A percentile compares a stretch with the other conserved stretches of the same genome.
phyloP scores from a whole-genome alignment of 805 yeast genomes.

The Kodamaea kaohsiungensis region DNA sequence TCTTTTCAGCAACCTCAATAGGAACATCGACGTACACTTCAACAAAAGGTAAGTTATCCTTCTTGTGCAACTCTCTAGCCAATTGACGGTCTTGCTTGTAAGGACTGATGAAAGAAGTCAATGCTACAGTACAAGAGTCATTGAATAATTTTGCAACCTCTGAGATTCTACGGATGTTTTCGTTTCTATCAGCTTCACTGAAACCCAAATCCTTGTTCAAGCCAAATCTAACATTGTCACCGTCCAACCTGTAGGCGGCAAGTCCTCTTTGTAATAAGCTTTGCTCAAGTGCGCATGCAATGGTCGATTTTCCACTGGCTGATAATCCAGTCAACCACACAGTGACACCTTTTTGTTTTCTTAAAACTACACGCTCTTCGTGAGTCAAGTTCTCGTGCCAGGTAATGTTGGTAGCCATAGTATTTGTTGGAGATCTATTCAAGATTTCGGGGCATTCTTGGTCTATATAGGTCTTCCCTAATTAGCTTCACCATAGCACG shows the following conservation, averaged over 20 bases:
- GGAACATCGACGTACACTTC: slow-evolving; percentile 95
- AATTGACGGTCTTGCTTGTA: slow-evolving; percentile 79
- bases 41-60: slow-evolving; percentile 74
- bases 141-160: slow-evolving; percentile 94
- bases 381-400: slow-evolving; percentile 93
- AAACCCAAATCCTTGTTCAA: slow-evolving; percentile 94
- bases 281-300: slow-evolving; percentile 93
- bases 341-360: slow-evolving; percentile 85
- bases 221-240: slow-evolving; percentile 93
- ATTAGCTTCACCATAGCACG: slow-evolving; percentile 12
- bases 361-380: slow-evolving; percentile 69
- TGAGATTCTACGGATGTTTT: slow-evolving; percentile 91
- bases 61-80: slow-evolving; percentile 83
- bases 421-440: slow-evolving; percentile 6
- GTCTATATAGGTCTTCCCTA: background rate
- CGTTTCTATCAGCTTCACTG: slow-evolving; percentile 87
- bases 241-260: slow-evolving; percentile 86
- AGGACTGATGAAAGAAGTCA: slow-evolving; percentile 93
- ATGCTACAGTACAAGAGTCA: slow-evolving; percentile 83
- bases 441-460: background rate
- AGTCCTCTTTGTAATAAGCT: slow-evolving; percentile 66
- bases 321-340: slow-evolving; percentile 95
- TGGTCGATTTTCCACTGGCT: slow-evolving; percentile 93
- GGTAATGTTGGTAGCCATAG: slow-evolving; percentile 93
- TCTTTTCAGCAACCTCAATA: slow-evolving; percentile 88